Evolutionary conservation across 1,284 basidiomycete genomes (phyloP).

Genomic region (Pisolithus thermaeus): DNA sequence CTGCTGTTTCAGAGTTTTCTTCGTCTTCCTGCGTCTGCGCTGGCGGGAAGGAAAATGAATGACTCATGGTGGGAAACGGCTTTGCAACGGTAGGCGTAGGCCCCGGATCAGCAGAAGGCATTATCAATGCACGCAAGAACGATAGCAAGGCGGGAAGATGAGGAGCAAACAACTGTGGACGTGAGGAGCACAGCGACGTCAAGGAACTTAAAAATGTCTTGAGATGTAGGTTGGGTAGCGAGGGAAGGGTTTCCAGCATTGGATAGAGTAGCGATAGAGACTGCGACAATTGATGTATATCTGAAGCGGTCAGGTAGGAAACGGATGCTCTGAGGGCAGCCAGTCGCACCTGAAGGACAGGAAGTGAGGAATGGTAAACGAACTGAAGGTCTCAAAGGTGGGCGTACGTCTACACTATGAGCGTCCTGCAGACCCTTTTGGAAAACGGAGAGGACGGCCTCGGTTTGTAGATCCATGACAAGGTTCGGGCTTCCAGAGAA

Average conservation of each 20-base stretch:
- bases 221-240: conserved; percentile 47
- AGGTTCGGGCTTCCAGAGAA: conserved; percentile 67
- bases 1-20: conserved; percentile 36
- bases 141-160: conserved; percentile 58
- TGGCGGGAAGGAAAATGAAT: conserved; percentile 54
- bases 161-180: conserved; percentile 62
- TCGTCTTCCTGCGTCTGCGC: conserved; percentile 21
- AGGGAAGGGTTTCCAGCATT: conserved; percentile 61
- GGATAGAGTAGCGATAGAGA: conserved; percentile 53
- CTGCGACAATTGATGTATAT: conserved; percentile 50
- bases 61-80: conserved; percentile 46
- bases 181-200: conserved; percentile 63
- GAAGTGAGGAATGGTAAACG: neutral
- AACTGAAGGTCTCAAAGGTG: conserved; percentile 26
- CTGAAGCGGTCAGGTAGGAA: conserved; percentile 55
- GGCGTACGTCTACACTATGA: conserved; percentile 55
- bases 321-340: conserved; percentile 55
- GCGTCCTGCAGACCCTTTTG: conserved; percentile 59
- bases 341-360: conserved; percentile 38
- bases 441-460: conserved; percentile 57
- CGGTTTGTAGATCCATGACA: conserved; percentile 65
- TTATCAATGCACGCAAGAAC: conserved; percentile 61
- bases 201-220: conserved; percentile 64
- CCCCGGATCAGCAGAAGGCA: conserved; percentile 59
- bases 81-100: conserved; percentile 68